Base-by-base conservation (phyloP, 805 yeast species). In the Saturnispora zaruensis region DNA sequence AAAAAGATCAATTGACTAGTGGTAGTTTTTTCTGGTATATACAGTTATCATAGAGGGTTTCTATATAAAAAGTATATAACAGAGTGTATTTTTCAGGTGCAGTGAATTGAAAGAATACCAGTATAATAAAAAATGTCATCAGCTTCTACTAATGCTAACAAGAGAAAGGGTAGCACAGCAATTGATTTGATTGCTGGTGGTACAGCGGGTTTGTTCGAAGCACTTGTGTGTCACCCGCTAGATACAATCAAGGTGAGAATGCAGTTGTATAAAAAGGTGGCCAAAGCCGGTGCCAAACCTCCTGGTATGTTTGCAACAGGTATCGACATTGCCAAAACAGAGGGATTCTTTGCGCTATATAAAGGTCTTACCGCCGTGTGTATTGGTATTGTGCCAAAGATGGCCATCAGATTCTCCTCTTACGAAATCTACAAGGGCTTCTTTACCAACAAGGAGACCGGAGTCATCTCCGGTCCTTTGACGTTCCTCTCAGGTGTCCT, bases 311-410 rank as follows among this genome's bases (percentile, higher is more conserved):
- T 88, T 53, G 75, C 72, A 46, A 91, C 98, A 4, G 98, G 96
- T 59, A 70, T 77, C 48, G 74, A 76, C 53, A 90, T 91, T 56
- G 87, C 81, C 50, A 74, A 75, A 51, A 79, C 86, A 53, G 98
- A 91, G 66, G 84, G 95, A 4, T 75, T 87, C 53, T 72, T 87
- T 48, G 91, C 96, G 4, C 76, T 91, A 24, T 91, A 91, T 73
- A 90, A 91, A 66, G 99, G 99, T 50, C 76, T 91, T 48, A 97
- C 97, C 26, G 98, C 99, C 21, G 99, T 91, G 51, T 87, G 89
- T 52, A 86, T 91, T 63, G 99, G 99, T 51, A 91, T 91, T 62
- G 96, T 91, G 47, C 99, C 99, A 51, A 91, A 91, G 66, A 91
- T 91, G 99, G 98, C 96, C 33, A 87, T 91, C 57, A 78, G 99